phyloP scores from a whole-genome alignment of 2,329 filamentous ascomycete species.

The Beauveria brongniartii region DNA sequence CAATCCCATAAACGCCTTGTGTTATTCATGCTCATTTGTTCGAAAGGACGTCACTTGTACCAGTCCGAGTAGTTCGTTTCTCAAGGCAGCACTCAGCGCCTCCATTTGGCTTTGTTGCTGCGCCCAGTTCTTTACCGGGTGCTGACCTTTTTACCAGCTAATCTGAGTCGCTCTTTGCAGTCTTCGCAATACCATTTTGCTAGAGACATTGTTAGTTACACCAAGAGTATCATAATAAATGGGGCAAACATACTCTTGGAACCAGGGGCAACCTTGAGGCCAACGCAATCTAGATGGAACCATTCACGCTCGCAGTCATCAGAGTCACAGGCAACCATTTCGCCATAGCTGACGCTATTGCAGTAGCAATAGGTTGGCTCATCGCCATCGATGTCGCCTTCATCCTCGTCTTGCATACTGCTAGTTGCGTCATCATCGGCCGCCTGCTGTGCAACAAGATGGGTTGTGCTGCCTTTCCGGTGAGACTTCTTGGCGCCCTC shows the following conservation, averaged over 20 bases:
- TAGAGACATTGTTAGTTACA: conserved; percentile 29
- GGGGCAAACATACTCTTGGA: conserved; percentile 54
- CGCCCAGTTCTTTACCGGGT: conserved; percentile 29
- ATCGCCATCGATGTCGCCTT: conserved; percentile 58
- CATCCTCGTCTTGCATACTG: conserved; percentile 31
- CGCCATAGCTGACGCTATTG: conserved; percentile 70
- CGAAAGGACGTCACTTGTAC: conserved; percentile 1
- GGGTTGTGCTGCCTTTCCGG: conserved; percentile 34
- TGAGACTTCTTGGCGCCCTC: conserved; percentile 45
- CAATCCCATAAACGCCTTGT: conserved; percentile 8
- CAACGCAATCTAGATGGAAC: conserved; percentile 79
- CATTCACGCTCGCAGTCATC: conserved; percentile 67
- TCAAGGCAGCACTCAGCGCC: neutral
- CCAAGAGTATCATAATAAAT: neutral
- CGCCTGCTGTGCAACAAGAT: conserved; percentile 25
- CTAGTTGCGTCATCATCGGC: conserved; percentile 35
- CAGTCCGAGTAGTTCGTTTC: neutral
- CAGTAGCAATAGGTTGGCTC: conserved; percentile 75
- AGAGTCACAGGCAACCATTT: conserved; percentile 77
- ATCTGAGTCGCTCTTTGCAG: conserved; percentile 59
- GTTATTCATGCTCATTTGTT: conserved; percentile 8
- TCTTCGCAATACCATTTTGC: conserved; percentile 79
- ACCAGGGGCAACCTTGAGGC: conserved; percentile 68
- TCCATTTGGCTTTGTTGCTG: neutral
- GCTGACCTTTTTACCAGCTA: conserved; percentile 43